A percentile compares a stretch with the other conserved stretches of the same genome.
Conservation (phyloP, 441 rosid species). For the Adansonia gregorii region DNA sequence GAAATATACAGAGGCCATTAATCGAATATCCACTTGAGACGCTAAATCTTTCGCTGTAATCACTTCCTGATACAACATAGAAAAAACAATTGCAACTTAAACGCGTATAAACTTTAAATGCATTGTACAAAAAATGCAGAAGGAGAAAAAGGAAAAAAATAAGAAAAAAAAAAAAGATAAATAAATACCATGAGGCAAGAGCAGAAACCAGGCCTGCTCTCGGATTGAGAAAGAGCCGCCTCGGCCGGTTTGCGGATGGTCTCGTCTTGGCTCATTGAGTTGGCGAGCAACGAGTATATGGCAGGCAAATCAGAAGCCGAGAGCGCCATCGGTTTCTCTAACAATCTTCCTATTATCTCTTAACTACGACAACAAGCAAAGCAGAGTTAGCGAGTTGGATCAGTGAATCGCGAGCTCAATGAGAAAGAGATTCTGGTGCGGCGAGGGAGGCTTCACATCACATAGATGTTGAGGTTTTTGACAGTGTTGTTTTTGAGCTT, state of each 20-base stretch:
- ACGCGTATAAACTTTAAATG: slow-evolving; percentile 22
- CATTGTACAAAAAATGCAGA: slow-evolving; percentile 20
- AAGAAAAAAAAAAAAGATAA: background rate
- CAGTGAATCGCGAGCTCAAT: slow-evolving; percentile 34
- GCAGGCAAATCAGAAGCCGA: slow-evolving; percentile 92
- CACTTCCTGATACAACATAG: slow-evolving; percentile 72
- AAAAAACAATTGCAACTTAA: slow-evolving; percentile 15
- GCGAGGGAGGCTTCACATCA: slow-evolving; percentile 21
- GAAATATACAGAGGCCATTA: slow-evolving; percentile 92
- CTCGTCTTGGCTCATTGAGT: slow-evolving; percentile 93
- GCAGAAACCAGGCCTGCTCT: slow-evolving; percentile 93
- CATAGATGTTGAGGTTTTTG: slow-evolving; percentile 17
- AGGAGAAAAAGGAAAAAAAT: slow-evolving; percentile 17
- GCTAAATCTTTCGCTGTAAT: slow-evolving; percentile 87
- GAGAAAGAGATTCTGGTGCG: background rate
- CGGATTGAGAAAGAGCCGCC: slow-evolving; percentile 84
- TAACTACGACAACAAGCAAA: slow-evolving; percentile 1
- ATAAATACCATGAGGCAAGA: slow-evolving; percentile 83
- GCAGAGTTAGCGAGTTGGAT: slow-evolving; percentile 43
- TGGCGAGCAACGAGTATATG: slow-evolving; percentile 72
- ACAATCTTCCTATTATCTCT: slow-evolving; percentile 16
- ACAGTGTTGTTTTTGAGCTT: background rate
- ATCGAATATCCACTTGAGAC: slow-evolving; percentile 83
- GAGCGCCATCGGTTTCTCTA: slow-evolving; percentile 64
- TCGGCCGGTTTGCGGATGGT: slow-evolving; percentile 85